Base-by-base conservation (phyloP, 2,329 filamentous ascomycete genomes). In the Alternaria brassicae region DNA sequence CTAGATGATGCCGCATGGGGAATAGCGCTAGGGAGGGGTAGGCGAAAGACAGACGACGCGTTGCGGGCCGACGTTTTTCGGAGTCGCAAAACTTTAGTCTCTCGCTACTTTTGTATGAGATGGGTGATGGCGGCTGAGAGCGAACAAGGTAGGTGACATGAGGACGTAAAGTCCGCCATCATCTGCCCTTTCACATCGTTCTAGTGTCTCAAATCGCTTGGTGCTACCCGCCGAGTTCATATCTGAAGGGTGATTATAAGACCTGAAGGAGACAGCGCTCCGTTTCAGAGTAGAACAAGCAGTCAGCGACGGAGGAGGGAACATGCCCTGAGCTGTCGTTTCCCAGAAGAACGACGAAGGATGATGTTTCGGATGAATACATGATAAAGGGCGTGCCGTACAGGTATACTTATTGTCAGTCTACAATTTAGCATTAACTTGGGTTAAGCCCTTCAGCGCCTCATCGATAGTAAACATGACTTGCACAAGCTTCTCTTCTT, bases 401-500 rank as follows among this genome's bases (percentile, higher is more conserved):
- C 19, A 34, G 19, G 12, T 17, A 36, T 23, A n/a, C 21, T 48
- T 30, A 17, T 13, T 13, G 21, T 34, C 15, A n/a, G 13, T n/a
- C 17, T 59, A 68, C 23, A 72, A 51, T 52, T 68, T 70, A 13
- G 69, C 61, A 19, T 23, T 42, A 3, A 54, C 23, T 12, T 39
- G 53, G 12, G 19, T 45, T 13, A 56, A 42, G 8, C 51, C 57
- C 55, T 70, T 77, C 19, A 84, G 44, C 19, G 77, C 80, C n/a
- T 74, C 68, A 53, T 87, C 84, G 53, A 88, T 78, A 9, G 82
- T 71, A n/a, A 73, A 73, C 85, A 88, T 87, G 0, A 81, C 83
- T 60, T 81, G 77, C 41, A 80, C 80, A 17, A 88, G 73, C 60
- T 81, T 81, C 68, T 83, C 80, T 61, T 88, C 86, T 65, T 83